phyloP scores from a whole-genome alignment of 208 protist genomes.

The Acanthamoeba royreba region DNA sequence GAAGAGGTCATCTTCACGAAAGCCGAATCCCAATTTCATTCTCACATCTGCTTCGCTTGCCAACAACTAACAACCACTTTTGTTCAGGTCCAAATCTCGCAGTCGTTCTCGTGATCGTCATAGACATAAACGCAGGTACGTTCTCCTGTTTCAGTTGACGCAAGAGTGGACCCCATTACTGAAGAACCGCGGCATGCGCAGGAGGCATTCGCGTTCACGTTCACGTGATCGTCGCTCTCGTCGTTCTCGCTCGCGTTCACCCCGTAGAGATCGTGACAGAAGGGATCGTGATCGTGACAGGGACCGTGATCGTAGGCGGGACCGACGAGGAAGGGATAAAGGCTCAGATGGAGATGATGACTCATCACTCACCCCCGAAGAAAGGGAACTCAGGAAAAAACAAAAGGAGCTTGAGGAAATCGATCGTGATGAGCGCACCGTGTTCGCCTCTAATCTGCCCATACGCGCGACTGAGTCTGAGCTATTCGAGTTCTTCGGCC shows the following conservation, averaged over 20 bases:
- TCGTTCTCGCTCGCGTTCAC: background rate
- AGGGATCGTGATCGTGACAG: background rate
- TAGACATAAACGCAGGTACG: background rate
- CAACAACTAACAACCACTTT: no score
- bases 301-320: no score
- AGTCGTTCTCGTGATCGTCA: background rate
- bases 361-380: background rate
- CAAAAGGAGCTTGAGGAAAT: conserved; percentile 39
- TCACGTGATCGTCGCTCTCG: background rate
- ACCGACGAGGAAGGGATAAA: background rate
- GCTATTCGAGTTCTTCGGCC: conserved; percentile 63
- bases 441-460: conserved; percentile 57
- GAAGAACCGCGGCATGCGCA: no score
- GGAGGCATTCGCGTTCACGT: conserved; percentile 2
- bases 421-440: conserved; percentile 52
- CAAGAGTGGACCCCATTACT: no score
- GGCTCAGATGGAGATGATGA: background rate
- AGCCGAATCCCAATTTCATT: background rate
- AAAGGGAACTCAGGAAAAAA: background rate
- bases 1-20: background rate
- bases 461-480: conserved; percentile 63
- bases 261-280: background rate
- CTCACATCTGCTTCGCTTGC: background rate
- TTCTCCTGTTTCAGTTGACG: no score
- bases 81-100: conserved; percentile 4